A percentile compares a stretch with the other conserved stretches of the same genome.
Conservation (phyloP, 495 filamentous ascomycete genomes). For the Copromyces sp. region DNA sequence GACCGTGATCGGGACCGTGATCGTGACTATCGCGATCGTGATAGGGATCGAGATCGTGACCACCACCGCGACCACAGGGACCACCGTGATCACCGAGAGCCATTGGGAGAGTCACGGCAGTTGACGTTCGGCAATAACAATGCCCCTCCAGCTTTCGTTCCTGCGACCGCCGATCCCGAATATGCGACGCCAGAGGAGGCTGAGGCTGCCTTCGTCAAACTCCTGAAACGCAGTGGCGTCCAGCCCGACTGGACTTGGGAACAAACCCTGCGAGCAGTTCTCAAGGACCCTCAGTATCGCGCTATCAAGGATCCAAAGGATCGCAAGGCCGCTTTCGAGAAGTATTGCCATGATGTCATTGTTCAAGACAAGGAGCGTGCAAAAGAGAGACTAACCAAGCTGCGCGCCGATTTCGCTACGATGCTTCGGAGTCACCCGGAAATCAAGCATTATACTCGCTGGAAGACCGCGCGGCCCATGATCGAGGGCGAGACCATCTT, state of each 20-base stretch:
- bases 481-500: slow-evolving; percentile 95
- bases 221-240: slow-evolving; percentile 74
- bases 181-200: slow-evolving; percentile 84
- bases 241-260: slow-evolving; percentile 91
- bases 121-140: slow-evolving; percentile 57
- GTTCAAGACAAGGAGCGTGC: slow-evolving; percentile 90
- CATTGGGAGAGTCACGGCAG: slow-evolving; percentile 54
- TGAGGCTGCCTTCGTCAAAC: slow-evolving; percentile 85
- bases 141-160: slow-evolving; percentile 51
- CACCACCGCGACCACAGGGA: slow-evolving; percentile 15
- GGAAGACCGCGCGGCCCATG: slow-evolving; percentile 91
- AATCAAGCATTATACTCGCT: slow-evolving; percentile 95
- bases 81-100: slow-evolving; percentile 39
- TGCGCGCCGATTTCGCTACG: slow-evolving; percentile 85
- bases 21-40: slow-evolving; percentile 11
- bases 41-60: slow-evolving; percentile 8
- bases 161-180: slow-evolving; percentile 64
- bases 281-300: slow-evolving; percentile 89
- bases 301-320: slow-evolving; percentile 90
- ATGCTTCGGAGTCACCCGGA: slow-evolving; percentile 97
- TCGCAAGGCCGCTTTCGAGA: slow-evolving; percentile 86
- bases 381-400: slow-evolving; percentile 87
- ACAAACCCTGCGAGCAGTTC: slow-evolving; percentile 75
- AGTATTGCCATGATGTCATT: slow-evolving; percentile 84
- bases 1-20: slow-evolving; percentile 18